Evolutionary conservation across 495 filamentous ascomycete genomes (phyloP), one percentile per base, ranked within the genome.

Genomic region (Entonaema liquescens): DNA sequence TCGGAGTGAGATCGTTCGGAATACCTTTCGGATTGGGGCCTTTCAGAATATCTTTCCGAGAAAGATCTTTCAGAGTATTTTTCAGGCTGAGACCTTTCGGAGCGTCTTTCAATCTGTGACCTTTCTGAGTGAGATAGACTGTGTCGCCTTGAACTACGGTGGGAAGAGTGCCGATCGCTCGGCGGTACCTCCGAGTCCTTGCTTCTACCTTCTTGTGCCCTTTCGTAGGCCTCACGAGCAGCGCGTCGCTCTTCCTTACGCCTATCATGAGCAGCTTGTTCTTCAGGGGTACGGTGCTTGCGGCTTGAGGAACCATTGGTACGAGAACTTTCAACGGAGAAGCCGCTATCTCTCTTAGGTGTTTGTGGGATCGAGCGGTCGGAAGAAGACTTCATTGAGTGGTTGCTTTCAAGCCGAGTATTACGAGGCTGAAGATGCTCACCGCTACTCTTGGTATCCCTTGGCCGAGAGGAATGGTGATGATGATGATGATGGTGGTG

Each of bases 181-280:
- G 59, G 25, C 21, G 62, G 66, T 23, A 54, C 52, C 67, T 76
- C 69, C 21, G 65, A 59, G 44, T 75, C 74, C 68, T 75, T 77
- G 58, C 70, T 72, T 62, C 73, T 73, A 11, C 58, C 35, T 19
- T 72, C 72, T 29, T 71, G 76, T 17, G 72, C 57, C 38, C 44
- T 70, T 33, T 76, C 71, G 59, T 69, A 57, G 12, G 61, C 64
- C 19, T 77, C 72, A 47, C 72, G 74, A 19, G 66, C 71, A 15
- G 72, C 76, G 25, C 75, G 75, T 31, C 71, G 65, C 70, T 79
- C 65, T 61, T 72, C 81, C 74, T 79, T 84, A 36, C 79, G 79
- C 69, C 68, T 78, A 12, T 83, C 82, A 64, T 82, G 80, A 13
- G 77, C 80, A 28, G 75, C 78, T 64, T 82, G 81, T 60, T 83